Base-by-base conservation (phyloP, 768 basidiomycete species). In the Phanerodontia chrysosporium region DNA sequence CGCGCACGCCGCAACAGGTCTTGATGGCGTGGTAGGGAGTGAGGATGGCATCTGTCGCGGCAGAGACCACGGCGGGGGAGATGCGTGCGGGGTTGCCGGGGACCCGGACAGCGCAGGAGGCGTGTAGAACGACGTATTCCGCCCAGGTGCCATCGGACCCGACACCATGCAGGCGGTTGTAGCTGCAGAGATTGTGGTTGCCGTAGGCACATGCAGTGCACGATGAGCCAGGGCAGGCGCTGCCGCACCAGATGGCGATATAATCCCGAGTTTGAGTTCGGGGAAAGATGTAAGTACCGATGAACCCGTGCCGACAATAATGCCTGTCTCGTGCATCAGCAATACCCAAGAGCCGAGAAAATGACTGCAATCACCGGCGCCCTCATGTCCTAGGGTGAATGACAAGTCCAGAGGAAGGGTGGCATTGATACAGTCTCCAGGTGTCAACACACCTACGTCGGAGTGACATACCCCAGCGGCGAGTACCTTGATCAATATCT, bases 401-500 rank as follows among this genome's bases (percentile, higher is more conserved):
- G n/a, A n/a, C n/a, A 24, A 14, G 18, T 12, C 36, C 10, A n/a
- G 13, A 3, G 32, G 24, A 18, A 55, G 9, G 53, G n/a, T 3
- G 3, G 13, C 13, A 21, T 16, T 35, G n/a, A 27, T 7, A 35
- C 35, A 35, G 13, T 13, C 32, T 42, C 39, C 39, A 57, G 60
- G 55, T 48, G 51, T 27, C 55, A 61, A 49, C 39, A 63, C 24
- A 52, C 57, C 57, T 12, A 63, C 48, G 48, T 67, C 66, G 5
- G 66, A 67, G 45, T 67, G 66, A 45, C 66, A 67, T 8, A 67
- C 60, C 32, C 66, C 66, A 8, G 57, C 62, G 28, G 66, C 64
- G 36, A 67, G 64, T 48, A 67, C 42, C 25, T 64, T 63, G 58
- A 67, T 52, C 0, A 67, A 58, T 13, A 63, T 60, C 25, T 67